phyloP scores from a whole-genome alignment of 225 moss, liverwort and hornwort genomes.

The Anthoceros angustus region DNA sequence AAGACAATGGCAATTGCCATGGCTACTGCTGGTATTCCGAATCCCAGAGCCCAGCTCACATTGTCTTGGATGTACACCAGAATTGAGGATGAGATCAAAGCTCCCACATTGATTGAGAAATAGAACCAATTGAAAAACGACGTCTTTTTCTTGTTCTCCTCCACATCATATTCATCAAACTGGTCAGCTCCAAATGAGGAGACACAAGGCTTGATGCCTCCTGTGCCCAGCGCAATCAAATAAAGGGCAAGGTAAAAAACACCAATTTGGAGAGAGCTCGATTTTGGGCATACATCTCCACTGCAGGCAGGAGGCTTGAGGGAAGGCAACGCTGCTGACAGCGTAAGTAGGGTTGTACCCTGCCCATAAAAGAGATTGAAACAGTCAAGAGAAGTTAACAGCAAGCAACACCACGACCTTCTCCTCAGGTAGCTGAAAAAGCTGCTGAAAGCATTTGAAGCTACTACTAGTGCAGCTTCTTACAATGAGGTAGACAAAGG shows the following conservation, averaged over 20 bases:
- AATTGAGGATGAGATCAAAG: slow-evolving; percentile 45
- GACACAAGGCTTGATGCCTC: slow-evolving; percentile 93
- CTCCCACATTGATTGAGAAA: slow-evolving; percentile 80
- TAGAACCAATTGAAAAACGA: slow-evolving; percentile 99
- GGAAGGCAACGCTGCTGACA: slow-evolving; percentile 45
- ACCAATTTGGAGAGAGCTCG: slow-evolving; percentile 30
- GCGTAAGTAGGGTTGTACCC: slow-evolving; percentile 71
- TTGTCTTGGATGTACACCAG: slow-evolving; percentile 65
- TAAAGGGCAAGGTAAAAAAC: slow-evolving; percentile 66
- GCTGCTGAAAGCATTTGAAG: neutral
- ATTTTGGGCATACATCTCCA: slow-evolving; percentile 6
- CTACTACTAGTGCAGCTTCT: slow-evolving; percentile 6
- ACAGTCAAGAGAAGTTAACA: neutral
- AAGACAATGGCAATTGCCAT: slow-evolving; percentile 58
- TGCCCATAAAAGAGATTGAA: slow-evolving; percentile 11
- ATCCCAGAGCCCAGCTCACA: slow-evolving; percentile 79
- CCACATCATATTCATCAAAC: slow-evolving; percentile 51
- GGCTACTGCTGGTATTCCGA: slow-evolving; percentile 63
- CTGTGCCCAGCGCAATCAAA: slow-evolving; percentile 73
- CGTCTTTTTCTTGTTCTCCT: slow-evolving; percentile 43
- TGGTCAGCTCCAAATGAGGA: slow-evolving; percentile 97
- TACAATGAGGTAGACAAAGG: slow-evolving; percentile 48
- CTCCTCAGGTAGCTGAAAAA: neutral
- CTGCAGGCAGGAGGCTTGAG: slow-evolving; percentile 30
- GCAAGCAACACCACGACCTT: neutral